Evolutionary conservation across 192 early-diverging fungal genomes (phyloP).

Genomic region (Ambispora gerdemannii): DNA sequence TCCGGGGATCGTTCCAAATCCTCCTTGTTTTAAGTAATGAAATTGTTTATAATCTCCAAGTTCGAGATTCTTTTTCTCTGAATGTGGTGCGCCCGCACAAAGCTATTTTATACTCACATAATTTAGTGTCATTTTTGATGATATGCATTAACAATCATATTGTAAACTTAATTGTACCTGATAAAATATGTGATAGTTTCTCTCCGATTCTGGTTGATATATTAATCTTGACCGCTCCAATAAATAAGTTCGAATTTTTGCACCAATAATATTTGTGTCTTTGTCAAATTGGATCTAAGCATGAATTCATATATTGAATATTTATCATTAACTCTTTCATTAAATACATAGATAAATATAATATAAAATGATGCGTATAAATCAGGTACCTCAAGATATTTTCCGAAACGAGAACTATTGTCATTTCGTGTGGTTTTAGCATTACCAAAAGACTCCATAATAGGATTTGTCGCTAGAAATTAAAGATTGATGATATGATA

Average conservation of each 20-base stretch:
- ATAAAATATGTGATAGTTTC: slow-evolving; percentile 99
- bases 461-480: slow-evolving; percentile 88
- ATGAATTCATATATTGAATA: not conserved
- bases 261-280: slow-evolving; percentile 81
- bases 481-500: slow-evolving; percentile 6
- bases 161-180: no score
- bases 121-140: no score
- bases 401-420: slow-evolving; percentile 97
- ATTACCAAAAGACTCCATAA: slow-evolving; percentile 99
- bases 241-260: slow-evolving; percentile 92
- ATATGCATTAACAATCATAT: no score
- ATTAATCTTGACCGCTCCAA: slow-evolving; percentile 94
- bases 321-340: not conserved
- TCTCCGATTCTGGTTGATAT: slow-evolving; percentile 87
- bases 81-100: slow-evolving; percentile 82
- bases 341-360: not conserved
- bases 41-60: slow-evolving; percentile 74
- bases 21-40: slow-evolving; percentile 87
- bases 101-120: no score
- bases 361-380: slow-evolving; percentile 2
- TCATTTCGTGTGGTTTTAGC: slow-evolving; percentile 99
- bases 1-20: slow-evolving; percentile 71
- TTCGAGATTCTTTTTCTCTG: slow-evolving; percentile 78
- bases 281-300: slow-evolving; percentile 83
- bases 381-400: slow-evolving; percentile 93